Base-by-base conservation (phyloP, 2,329 filamentous ascomycete species). In the Graphium sp. region DNA sequence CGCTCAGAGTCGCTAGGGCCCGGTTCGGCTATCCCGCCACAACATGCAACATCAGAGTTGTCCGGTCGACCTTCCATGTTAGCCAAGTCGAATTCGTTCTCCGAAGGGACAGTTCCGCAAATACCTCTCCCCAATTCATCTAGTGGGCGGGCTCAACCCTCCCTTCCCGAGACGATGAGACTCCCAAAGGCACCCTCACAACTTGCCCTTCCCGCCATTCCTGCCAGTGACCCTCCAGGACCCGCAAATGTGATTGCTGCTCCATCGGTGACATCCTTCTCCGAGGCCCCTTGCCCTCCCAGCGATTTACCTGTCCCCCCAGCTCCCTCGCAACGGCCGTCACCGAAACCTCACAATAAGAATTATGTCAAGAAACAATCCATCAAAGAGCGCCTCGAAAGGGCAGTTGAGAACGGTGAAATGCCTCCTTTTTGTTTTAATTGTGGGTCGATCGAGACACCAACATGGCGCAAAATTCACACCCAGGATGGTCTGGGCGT, bases 381-480 rank as follows among this genome's bases (percentile, higher is more conserved):
- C 3, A 71, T 72, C 38, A 64, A 61, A 41, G 62, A 72, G 35
- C 62, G 62, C 23, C 45, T 76, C 2, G 63, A 74, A 37, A 55
- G 58, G 22, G 72, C 71, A 0, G 74, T 95, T 30, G 63, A 64
- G n/a, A 71, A 72, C 31, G 89, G 89, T 5, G 69, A 84, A 38
- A 77, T 85, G 60, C 89, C 89, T 1, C 76, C 78, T 1, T 95
- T 76, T 44, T 98, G 89, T 48, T 70, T 70, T 37, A 93, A 95
- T 42, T 98, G 89, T 42, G 89, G 89, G 5, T 80, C 84, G 6
- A 92, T 98, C 32, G 81, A 95, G 42, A 98, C 89, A 1, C 82
- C 87, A 0, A 94, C 87, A 0, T 98, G 89, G 89, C 74, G 89
- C 34, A 89, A 87, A 44, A 82, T 89, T 9, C 94, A 78, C 64